These are phyloP conservation scores for Cryptosporidium sp. DNA, from an alignment of 169 alveolate genomes.

Conservation along the genomic window DNA sequence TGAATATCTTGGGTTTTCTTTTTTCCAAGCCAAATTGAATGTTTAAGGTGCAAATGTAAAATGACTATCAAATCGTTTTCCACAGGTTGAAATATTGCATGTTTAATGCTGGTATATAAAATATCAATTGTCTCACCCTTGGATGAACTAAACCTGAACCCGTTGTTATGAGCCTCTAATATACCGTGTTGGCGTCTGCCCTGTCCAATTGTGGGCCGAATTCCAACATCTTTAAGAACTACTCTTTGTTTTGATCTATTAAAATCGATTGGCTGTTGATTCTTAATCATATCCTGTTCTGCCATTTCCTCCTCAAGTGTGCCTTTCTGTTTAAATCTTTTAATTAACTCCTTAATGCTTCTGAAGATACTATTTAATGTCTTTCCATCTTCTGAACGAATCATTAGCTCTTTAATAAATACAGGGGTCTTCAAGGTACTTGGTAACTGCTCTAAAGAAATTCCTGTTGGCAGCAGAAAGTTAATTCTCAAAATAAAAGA, in stretches of 20 bases:
- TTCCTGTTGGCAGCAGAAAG: conserved; percentile 93
- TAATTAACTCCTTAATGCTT: conserved; percentile 93
- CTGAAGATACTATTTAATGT: conserved; percentile 83
- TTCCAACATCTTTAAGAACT: conserved; percentile 82
- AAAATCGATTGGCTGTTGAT: conserved; percentile 75
- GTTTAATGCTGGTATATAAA: conserved; percentile 92
- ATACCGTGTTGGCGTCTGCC: conserved; percentile 85
- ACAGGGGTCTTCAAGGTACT: conserved; percentile 87
- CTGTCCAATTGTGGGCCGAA: conserved; percentile 84
- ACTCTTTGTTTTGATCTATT: conserved; percentile 81
- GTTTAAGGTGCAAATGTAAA: conserved; percentile 93
- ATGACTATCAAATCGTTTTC: conserved; percentile 95
- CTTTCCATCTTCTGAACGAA: conserved; percentile 89
- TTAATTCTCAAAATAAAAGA: conserved; percentile 90
- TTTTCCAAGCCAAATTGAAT: conserved; percentile 95
- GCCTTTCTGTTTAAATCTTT: conserved; percentile 92
- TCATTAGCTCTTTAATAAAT: conserved; percentile 93
- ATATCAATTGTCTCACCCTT: conserved; percentile 91
- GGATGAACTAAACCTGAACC: conserved; percentile 89
- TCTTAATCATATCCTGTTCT: conserved; percentile 90
- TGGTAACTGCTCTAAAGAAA: conserved; percentile 85
- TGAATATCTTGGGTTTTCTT: conserved; percentile 95
- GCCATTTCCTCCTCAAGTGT: conserved; percentile 90
- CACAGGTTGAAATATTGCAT: conserved; percentile 97
- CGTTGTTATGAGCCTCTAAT: conserved; percentile 96